phyloP scores from a whole-genome alignment of 2,329 filamentous ascomycete genomes.

The Colletotrichum phormii region DNA sequence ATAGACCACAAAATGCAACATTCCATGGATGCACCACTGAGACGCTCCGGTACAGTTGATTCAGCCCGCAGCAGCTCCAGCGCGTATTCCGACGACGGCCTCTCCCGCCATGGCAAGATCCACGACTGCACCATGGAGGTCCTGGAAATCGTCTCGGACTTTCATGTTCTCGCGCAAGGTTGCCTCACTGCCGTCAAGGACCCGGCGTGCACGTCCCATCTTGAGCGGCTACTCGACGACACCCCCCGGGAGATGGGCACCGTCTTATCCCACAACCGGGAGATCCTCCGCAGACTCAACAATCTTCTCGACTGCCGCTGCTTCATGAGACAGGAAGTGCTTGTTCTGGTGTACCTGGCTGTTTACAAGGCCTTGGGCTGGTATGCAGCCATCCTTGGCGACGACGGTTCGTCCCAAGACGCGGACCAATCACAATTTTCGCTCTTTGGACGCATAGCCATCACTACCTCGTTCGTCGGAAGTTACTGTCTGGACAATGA shows the following conservation, averaged over 20 bases:
- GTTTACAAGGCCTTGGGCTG: conserved; percentile 11
- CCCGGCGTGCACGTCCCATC: background rate
- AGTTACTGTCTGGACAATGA: conserved; percentile 14
- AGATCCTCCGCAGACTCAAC: background rate
- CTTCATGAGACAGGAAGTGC: conserved; percentile 8
- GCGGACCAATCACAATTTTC: background rate
- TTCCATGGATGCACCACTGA: background rate
- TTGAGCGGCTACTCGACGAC: background rate
- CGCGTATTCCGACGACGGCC: background rate
- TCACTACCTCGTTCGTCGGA: background rate
- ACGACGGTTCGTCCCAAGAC: background rate
- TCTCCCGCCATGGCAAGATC: background rate
- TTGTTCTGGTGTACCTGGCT: conserved; percentile 8
- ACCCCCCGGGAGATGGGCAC: conserved; percentile 6
- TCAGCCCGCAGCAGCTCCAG: background rate
- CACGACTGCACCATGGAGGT: conserved; percentile 6
- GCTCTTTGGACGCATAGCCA: conserved; percentile 1
- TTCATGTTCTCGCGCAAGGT: conserved; percentile 3
- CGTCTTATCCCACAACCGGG: background rate
- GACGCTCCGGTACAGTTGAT: background rate
- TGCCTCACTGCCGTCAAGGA: conserved; percentile 2
- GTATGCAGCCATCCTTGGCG: conserved; percentile 8
- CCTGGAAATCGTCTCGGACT: background rate
- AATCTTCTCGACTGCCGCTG: background rate
- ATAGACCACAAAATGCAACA: background rate